phyloP scores from a whole-genome alignment of 345 rosid species.

The Hirschfeldia incana region DNA sequence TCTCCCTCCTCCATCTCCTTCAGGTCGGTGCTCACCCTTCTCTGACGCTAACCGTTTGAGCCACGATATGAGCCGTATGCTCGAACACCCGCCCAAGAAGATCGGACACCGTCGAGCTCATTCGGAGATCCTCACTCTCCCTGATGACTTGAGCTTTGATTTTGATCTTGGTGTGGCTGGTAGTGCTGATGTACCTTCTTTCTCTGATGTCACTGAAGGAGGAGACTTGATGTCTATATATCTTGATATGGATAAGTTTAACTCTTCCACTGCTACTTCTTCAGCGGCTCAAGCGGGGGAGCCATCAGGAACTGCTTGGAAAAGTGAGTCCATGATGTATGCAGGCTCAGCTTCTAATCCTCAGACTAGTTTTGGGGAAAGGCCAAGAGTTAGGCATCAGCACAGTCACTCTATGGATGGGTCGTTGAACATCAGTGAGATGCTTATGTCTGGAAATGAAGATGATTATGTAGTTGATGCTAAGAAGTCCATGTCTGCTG shows the following conservation, averaged over 20 bases:
- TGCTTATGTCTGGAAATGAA: slow-evolving; percentile 73
- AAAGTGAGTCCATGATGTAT: slow-evolving; percentile 5
- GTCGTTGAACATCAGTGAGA: slow-evolving; percentile 68
- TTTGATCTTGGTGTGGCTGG: slow-evolving; percentile 87
- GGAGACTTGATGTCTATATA: slow-evolving; percentile 81
- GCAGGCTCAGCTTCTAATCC: slow-evolving; percentile 24
- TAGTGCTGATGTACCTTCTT: slow-evolving; percentile 67
- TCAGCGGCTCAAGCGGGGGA: slow-evolving; percentile 64
- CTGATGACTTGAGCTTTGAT: slow-evolving; percentile 89
- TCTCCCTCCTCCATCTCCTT: slow-evolving; percentile 54
- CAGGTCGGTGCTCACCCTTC: slow-evolving; percentile 57
- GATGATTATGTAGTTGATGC: slow-evolving; percentile 55
- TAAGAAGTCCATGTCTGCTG: slow-evolving; percentile 86
- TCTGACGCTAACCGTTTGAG: slow-evolving; percentile 58
- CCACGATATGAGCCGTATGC: slow-evolving; percentile 83
- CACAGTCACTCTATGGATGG: slow-evolving; percentile 96
- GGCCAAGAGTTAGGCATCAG: slow-evolving; percentile 88
- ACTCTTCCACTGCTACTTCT: slow-evolving; percentile 63
- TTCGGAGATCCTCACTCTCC: slow-evolving; percentile 87
- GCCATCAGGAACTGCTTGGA: slow-evolving; percentile 38
- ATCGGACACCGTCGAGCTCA: slow-evolving; percentile 94
- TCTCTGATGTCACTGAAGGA: slow-evolving; percentile 85
- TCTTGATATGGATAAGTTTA: slow-evolving; percentile 89
- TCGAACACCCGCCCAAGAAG: slow-evolving; percentile 80
- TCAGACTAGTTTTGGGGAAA: slow-evolving; percentile 56